Conservation (phyloP, 202 grass and related monocot species). For the Elaeis oleifera region DNA sequence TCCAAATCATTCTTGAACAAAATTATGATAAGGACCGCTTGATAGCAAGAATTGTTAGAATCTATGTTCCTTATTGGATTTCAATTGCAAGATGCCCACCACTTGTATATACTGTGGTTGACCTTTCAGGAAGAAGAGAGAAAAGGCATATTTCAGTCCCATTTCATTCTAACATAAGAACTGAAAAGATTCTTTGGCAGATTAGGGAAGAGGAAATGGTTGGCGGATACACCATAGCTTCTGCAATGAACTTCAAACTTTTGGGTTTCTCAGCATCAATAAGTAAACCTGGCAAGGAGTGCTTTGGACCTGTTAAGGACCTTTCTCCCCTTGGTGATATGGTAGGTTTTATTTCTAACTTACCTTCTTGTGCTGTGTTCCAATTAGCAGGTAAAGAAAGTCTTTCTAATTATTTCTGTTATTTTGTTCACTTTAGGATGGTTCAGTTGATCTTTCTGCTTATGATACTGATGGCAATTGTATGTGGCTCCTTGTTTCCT, state of each 20-base stretch:
- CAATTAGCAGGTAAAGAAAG: no score
- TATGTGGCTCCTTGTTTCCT: conserved; percentile 70
- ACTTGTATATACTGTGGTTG: conserved; percentile 45
- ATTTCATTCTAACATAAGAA: conserved; percentile 35
- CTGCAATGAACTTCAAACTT: conserved; percentile 68
- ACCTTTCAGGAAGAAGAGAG: conserved; percentile 62
- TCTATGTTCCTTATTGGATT: conserved; percentile 98
- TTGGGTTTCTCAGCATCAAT: conserved; percentile 65
- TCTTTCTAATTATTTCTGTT: neutral
- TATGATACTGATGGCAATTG: conserved; percentile 64
- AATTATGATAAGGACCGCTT: conserved; percentile 75
- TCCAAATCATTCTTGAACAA: conserved; percentile 88
- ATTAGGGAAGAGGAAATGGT: conserved; percentile 85
- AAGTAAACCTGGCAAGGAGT: conserved; percentile 37
- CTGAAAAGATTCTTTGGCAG: conserved; percentile 59
- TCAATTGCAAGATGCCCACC: conserved; percentile 75
- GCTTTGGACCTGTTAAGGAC: conserved; percentile 66
- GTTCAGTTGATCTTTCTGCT: conserved; percentile 70
- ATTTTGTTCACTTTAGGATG: conserved; percentile 50
- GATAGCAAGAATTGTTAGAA: conserved; percentile 64
- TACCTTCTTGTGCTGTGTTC: no score
- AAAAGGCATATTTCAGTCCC: conserved; percentile 27
- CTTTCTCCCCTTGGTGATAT: conserved; percentile 81
- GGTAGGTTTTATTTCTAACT: conserved; percentile 35
- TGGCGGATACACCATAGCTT: conserved; percentile 82